Evolutionary conservation across 2,329 filamentous ascomycete genomes (phyloP), one percentile per base, ranked within the genome.

Genomic region (Pestalotiopsis fici): DNA sequence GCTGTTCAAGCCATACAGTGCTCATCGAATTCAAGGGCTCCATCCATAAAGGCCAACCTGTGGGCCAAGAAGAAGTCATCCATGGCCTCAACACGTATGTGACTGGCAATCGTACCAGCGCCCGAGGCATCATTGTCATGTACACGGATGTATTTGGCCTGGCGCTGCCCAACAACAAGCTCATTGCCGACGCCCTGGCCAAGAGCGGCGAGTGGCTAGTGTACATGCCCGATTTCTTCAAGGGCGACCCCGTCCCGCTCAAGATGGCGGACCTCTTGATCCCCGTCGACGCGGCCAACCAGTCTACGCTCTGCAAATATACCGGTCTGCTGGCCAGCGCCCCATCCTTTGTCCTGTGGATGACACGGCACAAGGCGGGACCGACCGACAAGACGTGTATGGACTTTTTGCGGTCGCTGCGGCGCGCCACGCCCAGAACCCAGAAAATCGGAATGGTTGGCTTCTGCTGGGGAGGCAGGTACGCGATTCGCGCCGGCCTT

Each of bases 381-480:
- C 69, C 71, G 15, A 77, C 77, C 0, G 72, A 79, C n/a, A 74
- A 76, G 59, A 67, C 74, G 2, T 81, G 78, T 68, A 74, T 76
- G 56, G 76, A 81, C 7, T 80, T 78, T 64, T 66, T 81, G 55
- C 28, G 63, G 25, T 67, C 65, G 28, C 65, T 80, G 69, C 70
- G 78, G 62, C 74, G 71, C 13, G 77, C 70, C 21, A 79, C 75
- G 11, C 75, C 74, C 15, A 65, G 21, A 13, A 68, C 39, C 25
- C 69, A 70, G 57, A 81, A 80, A 66, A 74, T 87, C 61, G 84
- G 81, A 31, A 81, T 79, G 0, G 83, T 83, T 0, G 86, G 85
- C 0, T 87, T 86, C 76, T 87, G 85, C 77, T 87, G 85, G 85
- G 85, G 85, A 13, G 86, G 83, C 5, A 79, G 80, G 62, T 80